Conservation (phyloP, 345 rosid genomes). For the Lepidium aucheri region DNA sequence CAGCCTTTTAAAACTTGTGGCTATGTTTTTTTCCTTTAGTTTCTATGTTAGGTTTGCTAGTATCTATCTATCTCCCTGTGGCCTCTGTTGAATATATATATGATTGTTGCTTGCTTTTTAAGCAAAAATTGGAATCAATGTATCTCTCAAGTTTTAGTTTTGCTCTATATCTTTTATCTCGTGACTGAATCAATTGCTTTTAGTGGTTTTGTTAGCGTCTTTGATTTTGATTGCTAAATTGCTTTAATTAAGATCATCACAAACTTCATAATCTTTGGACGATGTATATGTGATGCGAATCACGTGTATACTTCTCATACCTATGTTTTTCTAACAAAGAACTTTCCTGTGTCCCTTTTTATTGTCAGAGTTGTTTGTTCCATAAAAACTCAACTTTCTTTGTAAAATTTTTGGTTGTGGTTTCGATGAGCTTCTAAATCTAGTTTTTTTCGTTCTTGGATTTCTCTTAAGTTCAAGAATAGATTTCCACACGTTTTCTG, state of each 20-base stretch:
- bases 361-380: neutral
- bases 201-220: neutral
- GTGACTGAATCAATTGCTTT: neutral
- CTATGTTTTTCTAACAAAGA: neutral
- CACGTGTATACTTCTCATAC: neutral
- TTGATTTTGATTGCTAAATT: neutral
- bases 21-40: neutral
- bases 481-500: too few species aligned
- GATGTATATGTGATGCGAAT: neutral
- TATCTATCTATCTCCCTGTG: neutral
- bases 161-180: neutral
- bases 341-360: neutral
- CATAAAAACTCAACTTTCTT: neutral
- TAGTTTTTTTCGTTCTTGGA: too few species aligned
- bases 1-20: neutral
- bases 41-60: neutral
- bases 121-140: constrained; percentile 5
- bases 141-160: neutral
- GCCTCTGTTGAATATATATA: neutral
- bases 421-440: too few species aligned
- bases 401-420: neutral
- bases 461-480: too few species aligned
- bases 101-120: constrained; percentile 22
- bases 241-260: neutral
- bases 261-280: neutral